Conservation (phyloP, 768 basidiomycete species). For the Russula griseocarnosa region DNA sequence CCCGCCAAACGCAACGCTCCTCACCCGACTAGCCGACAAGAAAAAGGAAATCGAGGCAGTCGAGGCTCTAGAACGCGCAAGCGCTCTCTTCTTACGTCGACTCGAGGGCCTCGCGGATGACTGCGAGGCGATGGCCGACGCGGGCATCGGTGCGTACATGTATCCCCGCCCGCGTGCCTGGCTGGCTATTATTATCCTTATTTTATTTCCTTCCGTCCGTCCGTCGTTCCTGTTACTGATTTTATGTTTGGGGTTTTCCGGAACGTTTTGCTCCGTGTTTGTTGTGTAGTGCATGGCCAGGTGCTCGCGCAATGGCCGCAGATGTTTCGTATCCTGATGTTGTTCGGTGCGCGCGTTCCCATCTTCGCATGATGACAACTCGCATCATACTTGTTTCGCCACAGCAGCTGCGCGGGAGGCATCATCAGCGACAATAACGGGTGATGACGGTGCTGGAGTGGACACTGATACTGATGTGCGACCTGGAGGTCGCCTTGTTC, state of each 20-base stretch:
- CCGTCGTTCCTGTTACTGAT: not conserved
- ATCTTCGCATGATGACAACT: not conserved
- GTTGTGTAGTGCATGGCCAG: constrained; percentile 59
- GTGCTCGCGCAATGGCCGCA: constrained; percentile 77
- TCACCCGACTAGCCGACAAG: constrained; percentile 63
- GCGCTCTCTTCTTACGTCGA: constrained; percentile 58
- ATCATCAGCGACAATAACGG: constrained; percentile 31
- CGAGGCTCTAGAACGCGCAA: constrained; percentile 63
- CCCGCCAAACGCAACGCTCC: constrained; percentile 46
- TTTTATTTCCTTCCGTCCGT: too few relatives aligned
- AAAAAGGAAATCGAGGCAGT: constrained; percentile 80
- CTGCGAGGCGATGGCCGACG: constrained; percentile 73
- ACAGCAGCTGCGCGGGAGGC: constrained; percentile 50
- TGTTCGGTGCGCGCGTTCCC: constrained; percentile 52
- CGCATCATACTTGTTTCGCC: not conserved
- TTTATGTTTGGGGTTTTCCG: not conserved
- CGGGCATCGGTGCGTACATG: constrained; percentile 53
- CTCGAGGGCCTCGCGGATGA: constrained; percentile 67
- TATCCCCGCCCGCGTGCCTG: too few relatives aligned
- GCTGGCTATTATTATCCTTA: not conserved
- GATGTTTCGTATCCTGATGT: constrained; percentile 72
- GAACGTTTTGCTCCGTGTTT: not conserved
- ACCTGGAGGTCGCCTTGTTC: constrained; percentile 61
- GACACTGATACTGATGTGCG: constrained; percentile 17
- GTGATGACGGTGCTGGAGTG: constrained; percentile 29